Evolutionary conservation across 75 land plant species (phyloP).

Genomic region (Cupressus sempervirens): DNA sequence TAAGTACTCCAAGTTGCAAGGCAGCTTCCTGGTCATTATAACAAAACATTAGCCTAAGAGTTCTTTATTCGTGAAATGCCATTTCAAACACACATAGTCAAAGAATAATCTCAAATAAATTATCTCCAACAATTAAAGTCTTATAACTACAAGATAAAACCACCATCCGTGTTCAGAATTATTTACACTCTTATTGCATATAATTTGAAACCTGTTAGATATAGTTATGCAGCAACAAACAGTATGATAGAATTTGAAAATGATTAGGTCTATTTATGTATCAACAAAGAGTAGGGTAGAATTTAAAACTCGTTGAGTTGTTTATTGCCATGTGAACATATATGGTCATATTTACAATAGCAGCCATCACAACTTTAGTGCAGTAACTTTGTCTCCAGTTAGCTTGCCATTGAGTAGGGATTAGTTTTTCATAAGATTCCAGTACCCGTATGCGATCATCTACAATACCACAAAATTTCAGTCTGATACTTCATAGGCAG

Average conservation of each 20-base stretch:
- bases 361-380: background rate
- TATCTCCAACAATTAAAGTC: background rate
- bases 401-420: background rate
- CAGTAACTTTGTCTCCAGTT: background rate
- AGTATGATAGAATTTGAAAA: background rate
- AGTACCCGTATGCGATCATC: background rate
- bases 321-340: too few relatives aligned
- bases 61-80: background rate
- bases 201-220: background rate
- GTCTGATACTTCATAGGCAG: background rate
- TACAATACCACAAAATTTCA: background rate
- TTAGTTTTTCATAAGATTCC: background rate
- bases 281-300: background rate
- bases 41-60: background rate
- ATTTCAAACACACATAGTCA: background rate
- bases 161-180: background rate
- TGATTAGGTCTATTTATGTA: background rate
- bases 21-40: slow-evolving; percentile 69
- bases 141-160: background rate
- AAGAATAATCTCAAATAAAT: background rate
- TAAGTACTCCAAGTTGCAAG: slow-evolving; percentile 64
- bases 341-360: background rate
- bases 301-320: background rate
- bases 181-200: background rate
- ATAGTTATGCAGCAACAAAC: background rate